Percentiles rank a stretch among this genome's conserved stretches.
Conservation (phyloP, 78 protist species). For the Bigelowiella natans region DNA sequence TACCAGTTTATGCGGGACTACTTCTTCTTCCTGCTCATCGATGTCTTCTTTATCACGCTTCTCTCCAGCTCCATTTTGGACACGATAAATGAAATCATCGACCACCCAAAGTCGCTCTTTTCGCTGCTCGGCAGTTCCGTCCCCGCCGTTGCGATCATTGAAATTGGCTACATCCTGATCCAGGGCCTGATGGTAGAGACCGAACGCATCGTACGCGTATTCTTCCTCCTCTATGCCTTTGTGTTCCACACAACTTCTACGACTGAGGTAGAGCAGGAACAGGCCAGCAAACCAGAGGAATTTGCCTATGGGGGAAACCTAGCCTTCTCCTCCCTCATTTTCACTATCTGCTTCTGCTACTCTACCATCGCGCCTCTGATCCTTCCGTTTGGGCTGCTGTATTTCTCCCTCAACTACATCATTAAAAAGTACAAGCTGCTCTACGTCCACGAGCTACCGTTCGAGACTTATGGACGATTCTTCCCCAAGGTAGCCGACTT, state of each 20-base stretch:
- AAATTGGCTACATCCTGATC: not conserved
- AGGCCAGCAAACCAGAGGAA: not conserved
- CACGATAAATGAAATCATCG: not conserved
- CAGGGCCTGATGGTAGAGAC: not conserved
- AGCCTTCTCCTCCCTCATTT: not conserved
- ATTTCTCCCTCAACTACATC: not conserved
- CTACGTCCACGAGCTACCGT: not conserved
- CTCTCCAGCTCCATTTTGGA: not conserved
- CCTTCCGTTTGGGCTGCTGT: not conserved
- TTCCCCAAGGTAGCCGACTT: not conserved
- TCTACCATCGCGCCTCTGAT: not conserved
- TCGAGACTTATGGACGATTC: not conserved
- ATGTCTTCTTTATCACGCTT: not conserved
- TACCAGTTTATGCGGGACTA: not conserved
- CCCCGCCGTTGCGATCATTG: not conserved
- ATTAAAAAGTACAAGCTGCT: not conserved
- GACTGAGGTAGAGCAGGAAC: not conserved
- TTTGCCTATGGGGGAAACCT: not conserved
- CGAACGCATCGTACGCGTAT: not conserved
- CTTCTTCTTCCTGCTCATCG: not conserved
- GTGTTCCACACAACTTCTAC: not conserved
- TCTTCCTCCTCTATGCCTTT: not conserved
- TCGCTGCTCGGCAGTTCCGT: not conserved
- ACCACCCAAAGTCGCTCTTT: not conserved
- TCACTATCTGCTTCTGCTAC: not conserved